Base-by-base conservation (phyloP, 768 basidiomycete species). In the Russula abietina region DNA sequence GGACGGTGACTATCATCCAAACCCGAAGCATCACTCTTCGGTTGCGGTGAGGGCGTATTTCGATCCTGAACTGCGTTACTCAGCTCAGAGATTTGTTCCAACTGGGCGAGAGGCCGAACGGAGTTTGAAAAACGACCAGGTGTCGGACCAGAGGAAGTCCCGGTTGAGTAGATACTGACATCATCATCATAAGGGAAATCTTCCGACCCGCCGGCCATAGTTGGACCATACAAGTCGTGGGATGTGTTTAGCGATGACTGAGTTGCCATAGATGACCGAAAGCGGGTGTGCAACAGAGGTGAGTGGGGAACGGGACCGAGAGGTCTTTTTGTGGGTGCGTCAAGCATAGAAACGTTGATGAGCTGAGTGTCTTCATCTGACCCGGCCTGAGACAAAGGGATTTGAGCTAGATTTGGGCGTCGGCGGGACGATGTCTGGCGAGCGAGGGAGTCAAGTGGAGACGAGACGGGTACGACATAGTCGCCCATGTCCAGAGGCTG, bases 391-490 rank as follows among this genome's bases (percentile, higher is more conserved):
- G 16, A 55, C 24, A 30, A 28, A 14, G 59, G 17, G 17, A 41
- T n/a, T 36, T 46, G 45, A 61, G 64, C 53, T 55, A 60, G 61
- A 48, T 69, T 70, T 39, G 46, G 52, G 53, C 71, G 70, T 66
- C 75, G 78, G 69, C 73, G 78, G 67, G 75, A 75, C 28, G 86
- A 86, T 9, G 83, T 78, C 59, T 75, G 75, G 61, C 81, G 78
- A 59, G 81, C 82, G 53, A 88, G 79, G 3, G 79, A 75, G 45
- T 83, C 80, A 45, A 88, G 76, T 8, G 87, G 87, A 1, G 87
- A 88, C 24, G 78, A 73, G 61, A 72, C 69, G 12, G 51, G 43
- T 2, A 53, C 26, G 30, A 59, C 45, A 49, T 57, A 51, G 19
- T 61, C 59, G 36, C 39, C 53, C 65, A 65, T 66, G 57, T 38